Evolutionary conservation across 2,329 filamentous ascomycete species (phyloP).

Genomic region (Drechslerella stenobrocha): DNA sequence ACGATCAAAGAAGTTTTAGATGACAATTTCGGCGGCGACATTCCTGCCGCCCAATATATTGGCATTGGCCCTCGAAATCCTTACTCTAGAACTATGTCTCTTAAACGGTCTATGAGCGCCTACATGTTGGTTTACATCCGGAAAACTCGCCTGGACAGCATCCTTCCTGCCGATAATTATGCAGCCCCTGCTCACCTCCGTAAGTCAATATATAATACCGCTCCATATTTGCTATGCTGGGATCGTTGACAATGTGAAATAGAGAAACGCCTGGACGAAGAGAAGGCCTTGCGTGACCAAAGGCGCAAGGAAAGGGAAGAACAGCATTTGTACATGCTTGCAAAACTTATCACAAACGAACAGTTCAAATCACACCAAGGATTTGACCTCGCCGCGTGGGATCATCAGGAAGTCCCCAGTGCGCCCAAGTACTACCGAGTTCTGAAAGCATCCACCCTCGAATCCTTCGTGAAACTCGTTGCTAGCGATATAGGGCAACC

Average conservation of each 20-base stretch:
- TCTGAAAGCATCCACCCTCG: slow-evolving; percentile 72
- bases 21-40: slow-evolving; percentile 95
- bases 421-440: slow-evolving; percentile 72
- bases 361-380: slow-evolving; percentile 80
- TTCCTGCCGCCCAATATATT: slow-evolving; percentile 58
- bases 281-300: slow-evolving; percentile 73
- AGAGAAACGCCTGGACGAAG: slow-evolving; percentile 78
- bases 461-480: slow-evolving; percentile 72
- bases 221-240: not conserved
- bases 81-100: slow-evolving; percentile 66
- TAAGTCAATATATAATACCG: slow-evolving; percentile 56
- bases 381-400: slow-evolving; percentile 77
- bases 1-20: slow-evolving; percentile 89
- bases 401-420: slow-evolving; percentile 63
- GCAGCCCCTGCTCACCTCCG: slow-evolving; percentile 73
- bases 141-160: slow-evolving; percentile 78
- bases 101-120: slow-evolving; percentile 76
- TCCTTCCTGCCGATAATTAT: slow-evolving; percentile 71
- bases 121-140: slow-evolving; percentile 99
- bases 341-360: slow-evolving; percentile 77
- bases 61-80: slow-evolving; percentile 64
- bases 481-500: slow-evolving; percentile 68
- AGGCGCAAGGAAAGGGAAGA: slow-evolving; percentile 87
- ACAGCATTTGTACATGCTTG: slow-evolving; percentile 85
- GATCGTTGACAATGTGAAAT: slow-evolving; percentile 7